Percentiles rank a stretch among this genome's conserved stretches.
phyloP scores from a whole-genome alignment of 2,329 filamentous ascomycete genomes.

The Talaromyces amestolkiae region DNA sequence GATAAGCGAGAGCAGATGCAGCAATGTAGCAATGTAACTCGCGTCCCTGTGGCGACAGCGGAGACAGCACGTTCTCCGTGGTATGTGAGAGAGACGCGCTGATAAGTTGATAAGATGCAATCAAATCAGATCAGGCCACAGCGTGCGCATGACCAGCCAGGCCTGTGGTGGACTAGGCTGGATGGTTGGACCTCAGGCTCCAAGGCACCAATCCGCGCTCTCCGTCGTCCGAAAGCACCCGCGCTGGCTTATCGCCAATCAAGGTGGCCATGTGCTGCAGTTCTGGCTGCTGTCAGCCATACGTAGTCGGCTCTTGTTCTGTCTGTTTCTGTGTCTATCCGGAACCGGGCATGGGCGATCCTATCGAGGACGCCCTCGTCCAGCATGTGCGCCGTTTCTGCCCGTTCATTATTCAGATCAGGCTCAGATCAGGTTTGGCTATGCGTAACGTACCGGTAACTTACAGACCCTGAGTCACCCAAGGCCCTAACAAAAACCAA shows the following conservation, averaged over 20 bases:
- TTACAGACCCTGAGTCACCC: neutral
- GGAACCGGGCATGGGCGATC: neutral
- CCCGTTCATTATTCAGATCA: constrained; percentile 4
- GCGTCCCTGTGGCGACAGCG: neutral
- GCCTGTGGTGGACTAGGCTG: neutral
- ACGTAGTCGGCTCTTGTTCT: neutral
- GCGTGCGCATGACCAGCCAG: constrained; percentile 12
- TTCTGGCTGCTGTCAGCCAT: neutral
- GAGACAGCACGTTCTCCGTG: neutral
- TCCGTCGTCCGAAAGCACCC: constrained; percentile 18
- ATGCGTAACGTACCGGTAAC: constrained; percentile 10
- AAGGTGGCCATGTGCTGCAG: constrained; percentile 15
- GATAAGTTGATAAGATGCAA: neutral
- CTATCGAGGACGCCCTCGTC: neutral
- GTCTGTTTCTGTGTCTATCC: neutral
- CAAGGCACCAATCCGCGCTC: constrained; percentile 4
- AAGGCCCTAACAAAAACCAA: neutral
- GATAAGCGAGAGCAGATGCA: neutral
- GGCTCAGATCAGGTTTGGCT: neutral
- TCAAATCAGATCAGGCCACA: constrained; percentile 8
- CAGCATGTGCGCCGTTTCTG: constrained; percentile 12
- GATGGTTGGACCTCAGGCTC: constrained; percentile 9
- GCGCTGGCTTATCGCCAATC: constrained; percentile 17
- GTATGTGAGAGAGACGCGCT: neutral
- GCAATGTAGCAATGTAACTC: neutral